Base-by-base conservation (phyloP, 208 protist species). In the Angomonas desouzai region DNA sequence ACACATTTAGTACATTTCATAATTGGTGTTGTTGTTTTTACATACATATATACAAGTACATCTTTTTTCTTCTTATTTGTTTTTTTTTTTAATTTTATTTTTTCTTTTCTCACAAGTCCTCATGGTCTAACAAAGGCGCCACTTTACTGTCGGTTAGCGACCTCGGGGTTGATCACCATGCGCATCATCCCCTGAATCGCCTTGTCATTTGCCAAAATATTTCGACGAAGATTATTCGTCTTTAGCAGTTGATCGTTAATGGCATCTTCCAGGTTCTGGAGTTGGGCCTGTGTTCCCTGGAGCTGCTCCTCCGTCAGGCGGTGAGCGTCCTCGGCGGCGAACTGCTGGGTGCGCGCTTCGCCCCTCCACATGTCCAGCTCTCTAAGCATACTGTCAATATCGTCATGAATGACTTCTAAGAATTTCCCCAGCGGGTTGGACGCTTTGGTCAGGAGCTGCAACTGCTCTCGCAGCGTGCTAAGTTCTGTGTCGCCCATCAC, bases 331-430 rank as follows among this genome's bases (percentile, higher is more conserved):
- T 81, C 70, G 0, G 89, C 89, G 22, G 86, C 86, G 20, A 92
- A 61, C 9, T 81, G 79, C 69, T 96, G 89, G 34, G 55, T 91
- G 33, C 89, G 84, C 32, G 89, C 81, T 73, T 96, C 86, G 25
- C 78, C 85, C 33, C 89, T 81, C 89, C 89, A 96, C 86, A 89
- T 93, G 57, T 96, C 89, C 29, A 96, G 64, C 70, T 96, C 89
- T 3, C 89, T 76, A 11, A 73, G 69, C 89, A 96, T 96, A 57
- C 81, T 93, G 34, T 96, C 89, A 60, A 96, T 85, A 61, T 96
- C 89, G 49, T 96, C 87, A 71, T 93, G 82, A 27, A 92, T 93
- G 1, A 81, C 72, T 66, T 92, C 86, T 6, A 96, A 62, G 22
- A 96, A 85, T 73, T 90, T 91, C 11, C 89, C 89, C 16, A 96